Conservation (phyloP, 192 early-diverging fungal genomes). For the Rhizoclosmatium sp. region DNA sequence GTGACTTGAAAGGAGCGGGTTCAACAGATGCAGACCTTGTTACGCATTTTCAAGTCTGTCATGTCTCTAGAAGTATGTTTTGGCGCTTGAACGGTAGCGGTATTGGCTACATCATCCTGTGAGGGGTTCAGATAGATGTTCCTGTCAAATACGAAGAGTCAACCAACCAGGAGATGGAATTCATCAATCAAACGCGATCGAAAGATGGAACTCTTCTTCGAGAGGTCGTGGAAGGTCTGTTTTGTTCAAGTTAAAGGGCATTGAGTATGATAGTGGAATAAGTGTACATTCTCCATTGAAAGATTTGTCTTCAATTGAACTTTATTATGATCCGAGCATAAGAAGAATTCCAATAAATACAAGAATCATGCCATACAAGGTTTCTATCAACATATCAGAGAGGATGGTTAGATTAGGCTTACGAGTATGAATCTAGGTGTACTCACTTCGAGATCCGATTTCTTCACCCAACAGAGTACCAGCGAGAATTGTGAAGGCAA, state of each 20-base stretch:
- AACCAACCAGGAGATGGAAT: constrained; percentile 51
- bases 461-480: constrained; percentile 83
- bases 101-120: constrained; percentile 41
- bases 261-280: background rate
- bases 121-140: background rate
- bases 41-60: constrained; percentile 34
- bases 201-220: constrained; percentile 39
- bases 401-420: background rate
- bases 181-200: constrained; percentile 51
- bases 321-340: constrained; percentile 3
- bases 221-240: constrained; percentile 48
- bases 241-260: background rate
- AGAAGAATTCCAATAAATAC: constrained; percentile 43
- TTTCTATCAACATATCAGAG: constrained; percentile 25
- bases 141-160: background rate
- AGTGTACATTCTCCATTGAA: background rate
- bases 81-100: constrained; percentile 38
- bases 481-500: constrained; percentile 84
- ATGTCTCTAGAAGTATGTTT: constrained; percentile 45
- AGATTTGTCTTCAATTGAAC: background rate
- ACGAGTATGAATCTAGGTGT: background rate
- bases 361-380: constrained; percentile 39
- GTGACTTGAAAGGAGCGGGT: background rate
- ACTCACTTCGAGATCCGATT: constrained; percentile 65
- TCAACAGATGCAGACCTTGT: constrained; percentile 21